Conservation (phyloP, 1,284 basidiomycete genomes). For the Ceraceosorus bombacis region DNA sequence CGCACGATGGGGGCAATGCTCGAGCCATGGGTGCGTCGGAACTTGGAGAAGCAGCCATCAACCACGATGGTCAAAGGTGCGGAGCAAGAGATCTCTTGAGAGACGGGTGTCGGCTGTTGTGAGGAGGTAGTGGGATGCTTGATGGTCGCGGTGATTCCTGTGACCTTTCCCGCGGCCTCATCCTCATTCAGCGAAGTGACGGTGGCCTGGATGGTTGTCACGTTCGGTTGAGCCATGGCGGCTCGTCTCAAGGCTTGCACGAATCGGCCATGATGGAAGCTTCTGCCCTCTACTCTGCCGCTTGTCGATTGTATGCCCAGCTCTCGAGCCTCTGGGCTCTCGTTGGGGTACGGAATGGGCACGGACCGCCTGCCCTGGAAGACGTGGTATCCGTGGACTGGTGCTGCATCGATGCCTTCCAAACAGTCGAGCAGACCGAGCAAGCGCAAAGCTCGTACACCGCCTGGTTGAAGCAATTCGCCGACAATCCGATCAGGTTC, state of each 20-base stretch:
- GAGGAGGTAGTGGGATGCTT: constrained; percentile 11
- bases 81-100: constrained; percentile 47
- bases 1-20: constrained; percentile 54
- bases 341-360: constrained; percentile 77
- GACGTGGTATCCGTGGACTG: constrained; percentile 80
- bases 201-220: constrained; percentile 34
- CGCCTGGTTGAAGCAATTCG: constrained; percentile 90
- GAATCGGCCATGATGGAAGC: constrained; percentile 92
- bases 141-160: constrained; percentile 28
- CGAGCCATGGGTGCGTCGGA: constrained; percentile 56
- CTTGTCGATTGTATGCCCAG: constrained; percentile 25
- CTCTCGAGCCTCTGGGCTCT: constrained; percentile 14
- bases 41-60: constrained; percentile 90
- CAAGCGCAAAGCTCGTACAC: constrained; percentile 66
- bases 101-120: constrained; percentile 6
- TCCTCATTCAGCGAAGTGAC: constrained; percentile 37
- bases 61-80: constrained; percentile 80
- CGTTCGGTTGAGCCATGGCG: constrained; percentile 52
- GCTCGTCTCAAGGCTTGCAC: constrained; percentile 69
- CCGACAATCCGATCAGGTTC: constrained; percentile 96
- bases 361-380: constrained; percentile 57
- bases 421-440: constrained; percentile 68
- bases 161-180: constrained; percentile 16
- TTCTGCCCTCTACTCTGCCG: constrained; percentile 57
- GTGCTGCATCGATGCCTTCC: constrained; percentile 79